Conservation (phyloP, 805 yeast species). For the Saturnispora ahearnii region DNA sequence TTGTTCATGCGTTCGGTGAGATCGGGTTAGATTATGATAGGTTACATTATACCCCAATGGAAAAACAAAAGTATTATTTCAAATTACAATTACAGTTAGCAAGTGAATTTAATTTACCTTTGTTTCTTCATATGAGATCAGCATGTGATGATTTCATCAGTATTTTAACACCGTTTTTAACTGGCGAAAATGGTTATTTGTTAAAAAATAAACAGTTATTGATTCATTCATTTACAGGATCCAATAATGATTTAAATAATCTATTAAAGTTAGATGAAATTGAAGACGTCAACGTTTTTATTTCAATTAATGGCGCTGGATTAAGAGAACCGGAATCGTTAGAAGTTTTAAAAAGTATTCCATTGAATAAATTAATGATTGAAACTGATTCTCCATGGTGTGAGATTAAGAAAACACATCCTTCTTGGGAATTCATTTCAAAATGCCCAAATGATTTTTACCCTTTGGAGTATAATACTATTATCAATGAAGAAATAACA, state of each 20-base stretch:
- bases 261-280: slow-evolving; percentile 31
- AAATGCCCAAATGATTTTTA: slow-evolving; percentile 49
- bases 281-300: slow-evolving; percentile 42
- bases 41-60: slow-evolving; percentile 61
- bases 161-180: slow-evolving; percentile 54
- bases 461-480: slow-evolving; percentile 29
- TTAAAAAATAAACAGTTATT: slow-evolving; percentile 51
- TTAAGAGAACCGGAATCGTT: slow-evolving; percentile 69
- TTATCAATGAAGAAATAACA: slow-evolving; percentile 7
- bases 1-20: slow-evolving; percentile 84
- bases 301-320: slow-evolving; percentile 92
- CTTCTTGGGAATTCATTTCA: slow-evolving; percentile 51
- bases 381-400: slow-evolving; percentile 99
- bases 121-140: slow-evolving; percentile 84
- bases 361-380: slow-evolving; percentile 59
- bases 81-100: slow-evolving; percentile 63
- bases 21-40: slow-evolving; percentile 94
- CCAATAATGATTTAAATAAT: slow-evolving; percentile 49
- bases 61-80: slow-evolving; percentile 61
- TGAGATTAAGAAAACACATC: slow-evolving; percentile 78
- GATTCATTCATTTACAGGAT: slow-evolving; percentile 93
- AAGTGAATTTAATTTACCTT: slow-evolving; percentile 53
- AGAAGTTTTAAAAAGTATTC: slow-evolving; percentile 56
- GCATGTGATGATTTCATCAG: slow-evolving; percentile 71
- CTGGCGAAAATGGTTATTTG: slow-evolving; percentile 25